Percentiles rank a stretch among this genome's conserved stretches.
Evolutionary conservation across 1,284 basidiomycete species (phyloP).

Genomic region (Ceratorhiza oryzae-sativae): DNA sequence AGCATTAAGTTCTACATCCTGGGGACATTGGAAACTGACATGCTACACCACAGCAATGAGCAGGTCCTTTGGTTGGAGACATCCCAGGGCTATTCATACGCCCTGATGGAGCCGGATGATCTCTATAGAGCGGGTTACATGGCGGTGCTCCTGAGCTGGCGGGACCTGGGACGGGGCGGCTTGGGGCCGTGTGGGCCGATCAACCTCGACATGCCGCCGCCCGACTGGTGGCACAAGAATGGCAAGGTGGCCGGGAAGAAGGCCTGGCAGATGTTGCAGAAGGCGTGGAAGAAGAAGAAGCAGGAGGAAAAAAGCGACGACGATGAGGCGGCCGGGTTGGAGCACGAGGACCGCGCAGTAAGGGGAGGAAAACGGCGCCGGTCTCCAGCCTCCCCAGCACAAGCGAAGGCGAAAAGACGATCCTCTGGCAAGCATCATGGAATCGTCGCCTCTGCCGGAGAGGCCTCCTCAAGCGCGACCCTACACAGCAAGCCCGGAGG

Average conservation of each 20-base stretch:
- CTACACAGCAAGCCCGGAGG: too few relatives aligned
- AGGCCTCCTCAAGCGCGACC: too few relatives aligned
- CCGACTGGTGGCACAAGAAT: neutral
- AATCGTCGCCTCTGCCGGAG: too few relatives aligned
- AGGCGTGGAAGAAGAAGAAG: neutral
- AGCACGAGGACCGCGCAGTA: too few relatives aligned
- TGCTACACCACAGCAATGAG: neutral
- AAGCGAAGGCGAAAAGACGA: too few relatives aligned
- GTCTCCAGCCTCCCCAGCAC: too few relatives aligned
- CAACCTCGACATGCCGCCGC: neutral
- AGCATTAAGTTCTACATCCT: neutral
- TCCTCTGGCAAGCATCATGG: too few relatives aligned
- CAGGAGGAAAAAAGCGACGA: neutral
- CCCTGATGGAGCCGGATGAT: conserved; percentile 1
- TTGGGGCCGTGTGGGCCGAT: neutral
- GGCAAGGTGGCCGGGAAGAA: neutral
- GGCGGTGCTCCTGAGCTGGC: too few relatives aligned
- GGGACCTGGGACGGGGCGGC: neutral
- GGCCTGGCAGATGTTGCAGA: neutral
- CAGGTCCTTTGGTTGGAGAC: neutral
- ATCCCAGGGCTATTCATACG: neutral
- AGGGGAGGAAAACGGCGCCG: too few relatives aligned
- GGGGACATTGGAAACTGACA: neutral
- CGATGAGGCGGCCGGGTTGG: too few relatives aligned
- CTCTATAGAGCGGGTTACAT: too few relatives aligned